Evolutionary conservation across 176 grass and related monocot genomes (phyloP).

Genomic region (Carex cristatella): DNA sequence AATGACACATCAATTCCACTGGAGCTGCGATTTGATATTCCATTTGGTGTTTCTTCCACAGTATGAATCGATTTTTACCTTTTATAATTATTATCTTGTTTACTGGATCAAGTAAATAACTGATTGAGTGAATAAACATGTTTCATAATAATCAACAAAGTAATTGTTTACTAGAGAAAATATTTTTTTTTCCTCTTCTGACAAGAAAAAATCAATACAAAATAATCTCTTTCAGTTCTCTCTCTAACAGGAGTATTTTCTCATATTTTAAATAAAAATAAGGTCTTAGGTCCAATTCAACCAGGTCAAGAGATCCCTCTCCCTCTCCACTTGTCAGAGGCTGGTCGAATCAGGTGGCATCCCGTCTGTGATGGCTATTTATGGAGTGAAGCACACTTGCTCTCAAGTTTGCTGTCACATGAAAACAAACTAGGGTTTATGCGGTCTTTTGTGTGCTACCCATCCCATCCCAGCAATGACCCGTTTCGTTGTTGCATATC

Average conservation of each 20-base stretch:
- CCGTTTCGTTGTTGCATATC: constrained; percentile 94
- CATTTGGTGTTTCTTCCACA: constrained; percentile 89
- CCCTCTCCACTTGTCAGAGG: constrained; percentile 91
- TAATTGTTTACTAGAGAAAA: background rate
- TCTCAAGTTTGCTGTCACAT: constrained; percentile 83
- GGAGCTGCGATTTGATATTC: constrained; percentile 87
- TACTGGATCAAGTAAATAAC: background rate
- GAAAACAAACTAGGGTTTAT: constrained; percentile 79
- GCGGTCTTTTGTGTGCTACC: constrained; percentile 97
- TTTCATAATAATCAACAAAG: background rate
- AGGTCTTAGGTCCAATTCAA: constrained; percentile 82
- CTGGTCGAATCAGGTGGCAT: constrained; percentile 91
- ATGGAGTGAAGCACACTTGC: constrained; percentile 78
- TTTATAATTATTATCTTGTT: constrained; percentile 12
- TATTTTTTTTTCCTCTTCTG: background rate
- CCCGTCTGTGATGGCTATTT: constrained; percentile 73
- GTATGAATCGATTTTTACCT: constrained; percentile 33
- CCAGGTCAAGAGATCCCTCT: constrained; percentile 80
- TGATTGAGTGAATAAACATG: background rate
- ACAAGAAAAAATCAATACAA: background rate
- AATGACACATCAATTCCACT: constrained; percentile 91
- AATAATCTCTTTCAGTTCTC: background rate
- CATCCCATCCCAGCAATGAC: constrained; percentile 80
- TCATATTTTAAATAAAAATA: background rate
- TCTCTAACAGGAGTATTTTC: background rate